Base-by-base conservation (phyloP, 352 stramenopile species). In the Globisporangium sylvaticum region DNA sequence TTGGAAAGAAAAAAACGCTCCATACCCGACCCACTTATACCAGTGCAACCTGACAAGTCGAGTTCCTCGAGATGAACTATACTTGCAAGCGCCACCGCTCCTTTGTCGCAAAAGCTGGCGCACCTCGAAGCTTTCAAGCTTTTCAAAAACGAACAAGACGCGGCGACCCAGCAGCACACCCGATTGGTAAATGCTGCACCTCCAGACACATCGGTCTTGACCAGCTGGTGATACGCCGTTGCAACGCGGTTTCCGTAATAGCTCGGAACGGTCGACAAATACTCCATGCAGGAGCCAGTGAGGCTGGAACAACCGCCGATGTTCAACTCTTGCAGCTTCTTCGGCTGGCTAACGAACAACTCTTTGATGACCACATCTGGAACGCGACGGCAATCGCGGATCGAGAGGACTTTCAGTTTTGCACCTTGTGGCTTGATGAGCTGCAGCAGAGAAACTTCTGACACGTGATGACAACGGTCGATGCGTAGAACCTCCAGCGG, bases 271-370 rank as follows among this genome's bases (percentile, higher is more conserved):
- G 66, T 81, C 18, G 73, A 74, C 6, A 92, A 56, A 60, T 74
- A 91, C 58, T 91, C 81, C 37, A 93, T 80, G 3, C 76, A 71
- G 1, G 62, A 62, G 60, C 92, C 83, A 4, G 73, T 90, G 10
- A 95, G 27, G 0, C 75, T 57, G 0, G 63, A 52, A 58, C 84
- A 90, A 57, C 73, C 73, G 54, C 74, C 80, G n/a, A 93, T 7
- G 56, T 83, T 88, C 2, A 95, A 64, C 29, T 88, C 79, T 62
- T 88, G 68, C 6, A 95, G 70, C 2, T 73, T 15, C 58, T 72
- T 77, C 29, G 83, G 80, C 12, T 83, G 69, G 18, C 64, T 75
- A 3, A 75, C 65, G 20, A 91, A 82, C 0, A 93, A 62, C 14
- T 83, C 70, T 34, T 84, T 81, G 27, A 92, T 44, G 6, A 75